phyloP scores from a whole-genome alignment of 2,329 filamentous ascomycete genomes.

The Penicillium digitatum region DNA sequence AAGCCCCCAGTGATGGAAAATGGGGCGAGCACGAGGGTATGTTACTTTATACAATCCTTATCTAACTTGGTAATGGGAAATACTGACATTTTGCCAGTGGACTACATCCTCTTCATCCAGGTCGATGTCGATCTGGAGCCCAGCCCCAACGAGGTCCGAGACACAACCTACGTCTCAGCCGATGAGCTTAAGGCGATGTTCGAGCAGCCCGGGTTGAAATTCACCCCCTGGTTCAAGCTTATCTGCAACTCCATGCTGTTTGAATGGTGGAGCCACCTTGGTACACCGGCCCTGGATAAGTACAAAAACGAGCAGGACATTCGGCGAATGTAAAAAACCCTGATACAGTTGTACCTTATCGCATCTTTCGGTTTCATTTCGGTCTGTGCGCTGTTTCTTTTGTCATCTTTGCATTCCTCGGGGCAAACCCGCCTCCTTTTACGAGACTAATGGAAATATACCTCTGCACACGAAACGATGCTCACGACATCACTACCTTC shows the following conservation, averaged over 20 bases:
- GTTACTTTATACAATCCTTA: constrained; percentile 29
- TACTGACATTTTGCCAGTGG: constrained; percentile 51
- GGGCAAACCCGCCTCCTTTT: not conserved
- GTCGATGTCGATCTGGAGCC: constrained; percentile 76
- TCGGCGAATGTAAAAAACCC: constrained; percentile 64
- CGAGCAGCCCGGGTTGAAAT: constrained; percentile 71
- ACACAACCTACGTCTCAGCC: constrained; percentile 75
- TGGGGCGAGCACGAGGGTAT: constrained; percentile 98
- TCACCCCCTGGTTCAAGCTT: constrained; percentile 99
- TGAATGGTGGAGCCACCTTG: constrained; percentile 90
- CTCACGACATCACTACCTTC: not conserved
- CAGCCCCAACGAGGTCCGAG: constrained; percentile 86
- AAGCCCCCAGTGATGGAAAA: constrained; percentile 91
- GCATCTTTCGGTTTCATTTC: constrained; percentile 2
- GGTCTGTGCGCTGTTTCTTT: not conserved
- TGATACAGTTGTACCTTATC: not conserved
- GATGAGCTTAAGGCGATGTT: constrained; percentile 84
- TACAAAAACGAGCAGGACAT: constrained; percentile 84
- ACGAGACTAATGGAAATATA: constrained; percentile 15
- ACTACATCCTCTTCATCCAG: constrained; percentile 98
- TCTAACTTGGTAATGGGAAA: not conserved
- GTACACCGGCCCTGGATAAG: constrained; percentile 69
- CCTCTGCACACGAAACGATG: constrained; percentile 7
- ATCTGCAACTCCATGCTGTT: constrained; percentile 98
- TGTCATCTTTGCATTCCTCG: constrained; percentile 10